Evolutionary conservation across 495 filamentous ascomycete species (phyloP).

Genomic region (Aspergillus taichungensis): DNA sequence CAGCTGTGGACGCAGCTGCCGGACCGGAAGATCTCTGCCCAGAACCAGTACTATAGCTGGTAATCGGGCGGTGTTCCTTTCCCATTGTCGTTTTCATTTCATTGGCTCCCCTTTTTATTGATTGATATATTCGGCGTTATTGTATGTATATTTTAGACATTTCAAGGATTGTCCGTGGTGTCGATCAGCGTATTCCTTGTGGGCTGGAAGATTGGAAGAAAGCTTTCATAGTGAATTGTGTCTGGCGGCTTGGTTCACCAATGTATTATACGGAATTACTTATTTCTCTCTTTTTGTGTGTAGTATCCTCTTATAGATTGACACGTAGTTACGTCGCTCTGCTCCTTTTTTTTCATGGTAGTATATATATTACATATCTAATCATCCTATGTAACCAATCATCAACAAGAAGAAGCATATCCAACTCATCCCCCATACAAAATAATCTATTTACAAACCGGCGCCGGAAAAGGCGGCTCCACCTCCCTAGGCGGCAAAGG

Average conservation of each 20-base stretch:
- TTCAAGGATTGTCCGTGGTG: too few relatives aligned
- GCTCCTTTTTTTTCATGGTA: too few relatives aligned
- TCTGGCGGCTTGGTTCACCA: not conserved
- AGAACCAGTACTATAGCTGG: conserved; percentile 86
- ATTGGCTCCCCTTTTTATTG: conserved; percentile 15
- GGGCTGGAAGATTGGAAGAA: too few relatives aligned
- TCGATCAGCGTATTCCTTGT: too few relatives aligned
- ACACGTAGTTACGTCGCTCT: too few relatives aligned
- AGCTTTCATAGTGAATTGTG: too few relatives aligned
- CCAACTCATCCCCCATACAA: conserved; percentile 1
- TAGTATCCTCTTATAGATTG: too few relatives aligned
- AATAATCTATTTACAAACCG: conserved; percentile 6
- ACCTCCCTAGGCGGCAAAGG: conserved; percentile 23
- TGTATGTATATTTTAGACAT: too few relatives aligned
- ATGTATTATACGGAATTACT: not conserved
- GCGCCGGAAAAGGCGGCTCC: conserved; percentile 20
- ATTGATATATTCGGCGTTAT: too few relatives aligned
- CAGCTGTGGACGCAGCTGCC: conserved; percentile 81
- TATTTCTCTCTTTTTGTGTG: too few relatives aligned
- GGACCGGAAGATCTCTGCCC: conserved; percentile 49
- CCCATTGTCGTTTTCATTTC: conserved; percentile 19
- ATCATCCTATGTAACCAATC: too few relatives aligned
- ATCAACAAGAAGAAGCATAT: not conserved
- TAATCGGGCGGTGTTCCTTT: conserved; percentile 29
- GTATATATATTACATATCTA: too few relatives aligned